These are phyloP conservation scores for Macadamia tetraphylla DNA, from an alignment of 164 flowering plant genomes.

Conservation along the genomic window DNA sequence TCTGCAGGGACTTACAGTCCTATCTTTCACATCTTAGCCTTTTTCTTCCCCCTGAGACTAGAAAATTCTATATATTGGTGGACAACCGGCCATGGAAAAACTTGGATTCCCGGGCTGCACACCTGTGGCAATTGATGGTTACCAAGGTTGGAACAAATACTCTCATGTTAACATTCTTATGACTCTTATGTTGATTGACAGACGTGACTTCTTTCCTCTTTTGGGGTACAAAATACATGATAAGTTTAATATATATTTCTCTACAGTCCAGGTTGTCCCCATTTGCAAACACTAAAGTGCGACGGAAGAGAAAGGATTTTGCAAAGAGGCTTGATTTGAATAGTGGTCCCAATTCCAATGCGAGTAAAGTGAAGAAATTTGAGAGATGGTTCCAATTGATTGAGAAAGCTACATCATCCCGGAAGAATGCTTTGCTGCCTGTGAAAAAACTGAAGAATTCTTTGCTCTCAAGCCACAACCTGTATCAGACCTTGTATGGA, in stretches of 20 bases:
- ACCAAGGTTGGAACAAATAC: constrained; percentile 18
- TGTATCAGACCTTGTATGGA: constrained; percentile 24
- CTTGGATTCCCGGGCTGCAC: constrained; percentile 19
- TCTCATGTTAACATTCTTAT: neutral
- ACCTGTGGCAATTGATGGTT: constrained; percentile 28
- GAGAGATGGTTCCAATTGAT: constrained; percentile 24
- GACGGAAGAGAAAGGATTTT: constrained; percentile 7
- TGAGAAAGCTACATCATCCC: constrained; percentile 17
- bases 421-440: constrained; percentile 17
- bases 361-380: constrained; percentile 9
- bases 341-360: constrained; percentile 1
- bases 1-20: constrained; percentile 31
- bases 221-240: neutral
- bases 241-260: neutral
- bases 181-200: no score
- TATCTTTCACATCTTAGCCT: constrained; percentile 24
- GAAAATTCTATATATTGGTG: constrained; percentile 21
- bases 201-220: neutral
- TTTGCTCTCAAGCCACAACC: constrained; percentile 6
- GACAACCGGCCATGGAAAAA: constrained; percentile 32
- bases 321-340: neutral
- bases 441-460: constrained; percentile 4
- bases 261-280: constrained; percentile 34
- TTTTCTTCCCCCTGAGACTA: constrained; percentile 21
- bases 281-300: constrained; percentile 22